These are phyloP conservation scores for Botrytis pseudocinerea DNA, from an alignment of 2,329 filamentous ascomycete species.

Conservation along the genomic window DNA sequence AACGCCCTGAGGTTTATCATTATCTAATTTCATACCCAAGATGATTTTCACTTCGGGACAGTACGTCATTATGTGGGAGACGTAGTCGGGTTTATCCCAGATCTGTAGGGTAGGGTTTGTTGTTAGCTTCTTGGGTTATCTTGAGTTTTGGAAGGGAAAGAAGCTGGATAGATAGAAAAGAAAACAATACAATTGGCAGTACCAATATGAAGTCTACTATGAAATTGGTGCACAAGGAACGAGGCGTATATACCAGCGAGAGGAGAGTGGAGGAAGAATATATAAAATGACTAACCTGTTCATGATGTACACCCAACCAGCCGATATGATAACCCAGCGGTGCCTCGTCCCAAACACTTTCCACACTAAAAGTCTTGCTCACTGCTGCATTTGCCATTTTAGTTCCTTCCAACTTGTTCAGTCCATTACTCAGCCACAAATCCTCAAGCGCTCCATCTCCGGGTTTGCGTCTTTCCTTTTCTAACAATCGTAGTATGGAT, in stretches of 20 bases:
- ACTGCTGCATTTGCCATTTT: conserved; percentile 46
- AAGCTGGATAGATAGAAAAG: no score
- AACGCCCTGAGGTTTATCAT: conserved; percentile 18
- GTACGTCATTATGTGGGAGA: conserved; percentile 54
- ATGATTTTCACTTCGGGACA: conserved; percentile 58
- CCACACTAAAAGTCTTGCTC: conserved; percentile 50
- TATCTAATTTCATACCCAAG: conserved; percentile 57
- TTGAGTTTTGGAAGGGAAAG: no score
- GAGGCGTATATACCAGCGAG: not conserved
- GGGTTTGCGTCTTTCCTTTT: conserved; percentile 52
- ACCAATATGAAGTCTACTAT: not conserved
- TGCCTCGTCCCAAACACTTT: conserved; percentile 51
- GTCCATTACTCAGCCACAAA: conserved; percentile 54
- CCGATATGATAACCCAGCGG: conserved; percentile 57
- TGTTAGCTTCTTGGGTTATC: not conserved
- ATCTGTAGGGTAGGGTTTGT: conserved; percentile 42
- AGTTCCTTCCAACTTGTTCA: conserved; percentile 50
- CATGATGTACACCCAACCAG: conserved; percentile 44
- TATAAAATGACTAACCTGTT: conserved; percentile 14
- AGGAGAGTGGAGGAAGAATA: not conserved
- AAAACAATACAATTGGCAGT: not conserved
- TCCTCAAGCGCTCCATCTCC: conserved; percentile 52
- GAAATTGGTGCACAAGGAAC: not conserved
- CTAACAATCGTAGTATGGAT: conserved; percentile 50
- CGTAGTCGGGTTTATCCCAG: conserved; percentile 48